Percentiles rank a stretch among this genome's conserved stretches.
phyloP scores from a whole-genome alignment of 139 green algal genomes.

The Microglena sp. region DNA sequence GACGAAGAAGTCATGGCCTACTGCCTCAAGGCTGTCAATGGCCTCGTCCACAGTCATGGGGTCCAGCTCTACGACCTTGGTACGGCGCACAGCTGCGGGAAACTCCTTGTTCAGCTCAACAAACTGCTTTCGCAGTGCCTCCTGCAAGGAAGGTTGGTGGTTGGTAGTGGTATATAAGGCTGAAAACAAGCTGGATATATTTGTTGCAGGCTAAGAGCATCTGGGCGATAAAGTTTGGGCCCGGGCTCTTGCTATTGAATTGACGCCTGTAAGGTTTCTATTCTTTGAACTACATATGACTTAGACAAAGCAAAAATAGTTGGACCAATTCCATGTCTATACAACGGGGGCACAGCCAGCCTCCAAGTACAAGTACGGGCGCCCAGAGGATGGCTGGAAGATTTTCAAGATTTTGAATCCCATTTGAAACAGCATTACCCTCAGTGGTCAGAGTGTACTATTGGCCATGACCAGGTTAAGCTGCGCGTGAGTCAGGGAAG shows the following conservation, averaged over 20 bases:
- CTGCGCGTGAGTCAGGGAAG: too few relatives aligned
- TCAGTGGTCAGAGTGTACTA: too few relatives aligned
- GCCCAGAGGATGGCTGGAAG: too few relatives aligned
- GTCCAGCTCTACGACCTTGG: constrained; percentile 35
- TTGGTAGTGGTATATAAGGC: too few relatives aligned
- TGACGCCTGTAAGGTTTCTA: constrained; percentile 5
- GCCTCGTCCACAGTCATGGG: constrained; percentile 47
- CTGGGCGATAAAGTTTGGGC: background rate
- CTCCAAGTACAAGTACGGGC: too few relatives aligned
- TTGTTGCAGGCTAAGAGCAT: background rate
- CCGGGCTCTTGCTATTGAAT: background rate
- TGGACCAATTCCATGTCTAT: too few relatives aligned
- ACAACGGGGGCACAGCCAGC: too few relatives aligned
- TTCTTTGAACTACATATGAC: constrained; percentile 3
- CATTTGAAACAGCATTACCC: too few relatives aligned
- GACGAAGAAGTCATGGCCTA: constrained; percentile 53
- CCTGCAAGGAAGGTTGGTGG: too few relatives aligned
- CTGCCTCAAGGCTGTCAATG: constrained; percentile 41
- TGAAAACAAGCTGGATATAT: too few relatives aligned
- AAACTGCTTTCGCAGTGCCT: constrained; percentile 20
- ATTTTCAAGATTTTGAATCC: too few relatives aligned
- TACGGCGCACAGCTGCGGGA: constrained; percentile 26
- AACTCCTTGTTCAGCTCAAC: constrained; percentile 27
- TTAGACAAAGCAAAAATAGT: background rate
- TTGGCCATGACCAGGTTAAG: too few relatives aligned